These are phyloP conservation scores for Dryas integrifolia DNA, from an alignment of 331 rosid genomes.

Conservation along the genomic window DNA sequence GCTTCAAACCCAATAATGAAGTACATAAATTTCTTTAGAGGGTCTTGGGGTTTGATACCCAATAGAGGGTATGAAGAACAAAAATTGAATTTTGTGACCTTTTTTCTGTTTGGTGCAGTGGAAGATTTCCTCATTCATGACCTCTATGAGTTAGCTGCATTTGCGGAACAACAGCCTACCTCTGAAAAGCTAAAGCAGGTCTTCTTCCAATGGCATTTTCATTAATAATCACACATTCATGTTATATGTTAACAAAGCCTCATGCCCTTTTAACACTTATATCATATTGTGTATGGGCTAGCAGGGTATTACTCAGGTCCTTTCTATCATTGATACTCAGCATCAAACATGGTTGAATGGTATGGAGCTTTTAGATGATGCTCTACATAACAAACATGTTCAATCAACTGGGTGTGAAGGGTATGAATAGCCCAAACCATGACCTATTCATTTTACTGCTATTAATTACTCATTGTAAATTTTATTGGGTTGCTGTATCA, in stretches of 20 bases:
- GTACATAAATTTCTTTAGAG: neutral
- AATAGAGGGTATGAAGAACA: neutral
- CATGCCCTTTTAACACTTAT: neutral
- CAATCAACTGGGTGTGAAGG: constrained; percentile 66
- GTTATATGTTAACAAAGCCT: neutral
- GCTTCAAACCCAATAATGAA: neutral
- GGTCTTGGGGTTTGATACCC: neutral
- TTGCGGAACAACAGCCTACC: constrained; percentile 41
- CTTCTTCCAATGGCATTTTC: neutral
- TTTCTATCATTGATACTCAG: constrained; percentile 34
- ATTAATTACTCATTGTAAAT: neutral
- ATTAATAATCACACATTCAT: neutral
- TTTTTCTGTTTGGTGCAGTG: constrained; percentile 34
- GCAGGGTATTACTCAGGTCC: constrained; percentile 45
- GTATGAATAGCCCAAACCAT: constrained; percentile 33
- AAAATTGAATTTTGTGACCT: neutral
- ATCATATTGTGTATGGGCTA: constrained; percentile 7
- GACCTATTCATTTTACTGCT: neutral
- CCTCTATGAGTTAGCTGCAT: constrained; percentile 39
- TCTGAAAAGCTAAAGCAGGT: constrained; percentile 55
- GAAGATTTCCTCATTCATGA: constrained; percentile 70
- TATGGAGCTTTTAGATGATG: constrained; percentile 46
- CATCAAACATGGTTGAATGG: constrained; percentile 49
- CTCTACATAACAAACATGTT: constrained; percentile 30
- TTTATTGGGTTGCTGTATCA: constrained; percentile 20